These are phyloP conservation scores for Geosiphon pyriformis DNA, from an alignment of 192 early-diverging fungal species.

Conservation along the genomic window DNA sequence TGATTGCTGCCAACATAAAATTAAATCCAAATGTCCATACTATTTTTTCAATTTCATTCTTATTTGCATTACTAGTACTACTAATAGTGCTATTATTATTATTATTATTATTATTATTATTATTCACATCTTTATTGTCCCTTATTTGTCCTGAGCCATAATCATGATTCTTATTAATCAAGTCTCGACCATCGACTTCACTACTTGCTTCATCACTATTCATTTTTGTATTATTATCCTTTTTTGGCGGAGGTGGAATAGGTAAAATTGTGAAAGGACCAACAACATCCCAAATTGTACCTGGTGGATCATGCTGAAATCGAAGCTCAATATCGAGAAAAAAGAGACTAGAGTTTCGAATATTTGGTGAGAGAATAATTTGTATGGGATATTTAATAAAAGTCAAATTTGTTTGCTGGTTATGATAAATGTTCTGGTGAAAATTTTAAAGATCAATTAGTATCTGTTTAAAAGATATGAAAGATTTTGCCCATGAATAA, in stretches of 20 bases:
- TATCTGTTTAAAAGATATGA: neutral
- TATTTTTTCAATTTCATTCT: too few relatives aligned
- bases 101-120: too few relatives aligned
- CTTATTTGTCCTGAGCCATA: too few relatives aligned
- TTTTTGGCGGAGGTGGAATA: neutral
- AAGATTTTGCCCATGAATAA: neutral
- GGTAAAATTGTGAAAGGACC: slow-evolving; percentile 13
- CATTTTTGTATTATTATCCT: neutral
- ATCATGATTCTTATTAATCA: too few relatives aligned
- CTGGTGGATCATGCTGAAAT: neutral
- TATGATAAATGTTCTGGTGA: neutral
- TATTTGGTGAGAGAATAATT: slow-evolving; percentile 10
- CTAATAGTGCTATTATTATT: too few relatives aligned
- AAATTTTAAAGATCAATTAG: neutral
- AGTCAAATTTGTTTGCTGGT: slow-evolving; percentile 3
- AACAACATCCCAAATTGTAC: neutral
- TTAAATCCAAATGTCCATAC: too few relatives aligned
- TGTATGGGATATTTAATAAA: slow-evolving; percentile 1
- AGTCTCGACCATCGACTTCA: too few relatives aligned
- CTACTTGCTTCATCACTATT: too few relatives aligned
- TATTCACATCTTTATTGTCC: too few relatives aligned
- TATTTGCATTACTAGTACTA: too few relatives aligned
- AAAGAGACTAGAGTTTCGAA: slow-evolving; percentile 12
- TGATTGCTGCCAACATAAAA: too few relatives aligned
- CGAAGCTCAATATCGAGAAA: slow-evolving; percentile 14